Percentiles rank a stretch among this genome's conserved stretches.
Evolutionary conservation across 257 asterid genomes (phyloP).

Genomic region (Ophiorrhiza pumila): DNA sequence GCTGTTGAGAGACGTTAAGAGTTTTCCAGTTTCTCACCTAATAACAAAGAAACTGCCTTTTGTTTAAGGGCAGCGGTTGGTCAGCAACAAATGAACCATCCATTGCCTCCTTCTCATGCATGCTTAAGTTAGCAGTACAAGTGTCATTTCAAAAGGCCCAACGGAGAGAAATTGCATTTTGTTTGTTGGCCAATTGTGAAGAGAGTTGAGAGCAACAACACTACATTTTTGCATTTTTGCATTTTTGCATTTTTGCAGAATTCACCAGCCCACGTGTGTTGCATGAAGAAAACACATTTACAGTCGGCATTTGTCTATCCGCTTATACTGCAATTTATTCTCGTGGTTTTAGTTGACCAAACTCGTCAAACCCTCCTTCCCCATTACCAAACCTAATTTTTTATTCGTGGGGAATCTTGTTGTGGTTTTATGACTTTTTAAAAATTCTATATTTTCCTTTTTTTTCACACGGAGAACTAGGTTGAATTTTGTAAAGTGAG

Average conservation of each 20-base stretch:
- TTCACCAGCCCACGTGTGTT: neutral
- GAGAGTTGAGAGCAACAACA: neutral
- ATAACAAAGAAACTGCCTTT: neutral
- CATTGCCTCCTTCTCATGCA: neutral
- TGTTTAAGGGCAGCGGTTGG: slow-evolving; percentile 1
- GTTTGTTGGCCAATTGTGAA: neutral
- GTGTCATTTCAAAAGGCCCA: neutral
- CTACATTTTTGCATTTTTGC: neutral
- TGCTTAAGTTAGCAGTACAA: neutral
- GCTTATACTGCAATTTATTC: too few relatives aligned
- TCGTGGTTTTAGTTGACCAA: neutral
- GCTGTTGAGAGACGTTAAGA: neutral
- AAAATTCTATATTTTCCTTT: too few relatives aligned
- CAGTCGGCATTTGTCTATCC: too few relatives aligned
- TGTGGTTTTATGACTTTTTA: too few relatives aligned
- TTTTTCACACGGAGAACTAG: too few relatives aligned
- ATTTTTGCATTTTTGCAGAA: too few relatives aligned
- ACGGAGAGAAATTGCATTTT: neutral
- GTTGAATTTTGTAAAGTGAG: too few relatives aligned
- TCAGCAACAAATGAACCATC: slow-evolving; percentile 10
- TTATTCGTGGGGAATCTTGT: too few relatives aligned
- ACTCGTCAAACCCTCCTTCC: neutral
- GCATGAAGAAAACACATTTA: too few relatives aligned
- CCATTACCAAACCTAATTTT: too few relatives aligned
- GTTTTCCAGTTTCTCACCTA: slow-evolving; percentile 13